Evolutionary conservation across 176 grass and related monocot species (phyloP), one percentile per base, ranked within the genome.

Genomic region (Carex parvula): DNA sequence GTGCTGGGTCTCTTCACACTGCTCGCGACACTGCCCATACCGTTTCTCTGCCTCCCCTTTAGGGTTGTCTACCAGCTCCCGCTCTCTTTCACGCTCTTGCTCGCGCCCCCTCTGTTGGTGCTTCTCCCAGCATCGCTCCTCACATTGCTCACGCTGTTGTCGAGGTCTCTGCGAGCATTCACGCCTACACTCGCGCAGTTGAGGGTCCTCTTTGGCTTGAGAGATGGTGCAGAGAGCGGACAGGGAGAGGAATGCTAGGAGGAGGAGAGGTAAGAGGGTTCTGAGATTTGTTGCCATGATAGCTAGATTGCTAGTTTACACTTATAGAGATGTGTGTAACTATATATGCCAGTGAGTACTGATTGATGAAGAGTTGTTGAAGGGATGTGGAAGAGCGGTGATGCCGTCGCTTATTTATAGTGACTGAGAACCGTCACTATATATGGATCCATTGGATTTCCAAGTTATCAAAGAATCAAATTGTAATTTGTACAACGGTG

Each of bases 241-340:
- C 24, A 97, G 86, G 78, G 87, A 20, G 10, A 86, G 63, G 24
- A 88, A 0, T 1, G 64, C 53, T 21, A 93, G 75, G 71, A 90
- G 30, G 42, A 90, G 69, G 15, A 81, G 32, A 56, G 73, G 64
- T 1, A 62, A 24, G 17, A 84, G n/a, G 21, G 59, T 54, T 72
- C 79, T 79, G 41, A 10, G 15, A 81, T 72, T 84, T 54, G 8
- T 84, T 50, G 26, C 85, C 92, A 94, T 97, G 42, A 5, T 44
- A 44, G 13, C 56, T 70, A 0, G 16, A 41, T 44, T 8, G 9
- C 48, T 64, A 0, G 16, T 85, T 46, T 1, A 16, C 37, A 70
- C 39, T 5, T 66, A 37, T 32, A 32, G 22, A 32, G n/a, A n/a
- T n/a, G n/a, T n/a, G n/a, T 32, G 32, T 24, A 32, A 32, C 37